A percentile compares a stretch with the other conserved stretches of the same genome.
These are phyloP conservation scores for Podospora appendiculata DNA, from an alignment of 495 filamentous ascomycete species.

Conservation along the genomic window DNA sequence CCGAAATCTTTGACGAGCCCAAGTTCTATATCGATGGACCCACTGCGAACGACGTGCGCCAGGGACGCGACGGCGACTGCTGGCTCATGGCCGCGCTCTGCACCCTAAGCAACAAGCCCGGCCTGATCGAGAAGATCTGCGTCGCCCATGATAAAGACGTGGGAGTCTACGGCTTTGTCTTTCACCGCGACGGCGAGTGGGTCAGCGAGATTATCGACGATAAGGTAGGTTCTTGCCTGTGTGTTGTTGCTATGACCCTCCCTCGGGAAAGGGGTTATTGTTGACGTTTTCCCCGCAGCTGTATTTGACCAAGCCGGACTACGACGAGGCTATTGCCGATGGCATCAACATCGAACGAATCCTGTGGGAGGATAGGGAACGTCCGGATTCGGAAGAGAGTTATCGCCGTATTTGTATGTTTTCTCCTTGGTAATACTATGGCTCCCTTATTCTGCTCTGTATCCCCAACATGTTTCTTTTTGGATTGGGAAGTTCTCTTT, in stretches of 20 bases:
- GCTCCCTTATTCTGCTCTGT: too few relatives aligned
- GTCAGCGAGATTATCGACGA: slow-evolving; percentile 81
- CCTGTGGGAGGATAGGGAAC: slow-evolving; percentile 64
- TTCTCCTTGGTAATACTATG: too few relatives aligned
- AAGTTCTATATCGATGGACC: slow-evolving; percentile 80
- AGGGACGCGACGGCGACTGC: slow-evolving; percentile 78
- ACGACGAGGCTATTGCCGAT: slow-evolving; percentile 48
- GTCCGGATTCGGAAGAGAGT: slow-evolving; percentile 66
- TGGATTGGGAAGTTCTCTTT: too few relatives aligned
- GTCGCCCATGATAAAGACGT: slow-evolving; percentile 72
- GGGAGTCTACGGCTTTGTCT: slow-evolving; percentile 93
- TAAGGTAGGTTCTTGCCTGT: slow-evolving; percentile 13
- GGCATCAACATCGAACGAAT: slow-evolving; percentile 50
- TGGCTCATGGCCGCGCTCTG: slow-evolving; percentile 87
- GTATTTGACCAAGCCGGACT: slow-evolving; percentile 75
- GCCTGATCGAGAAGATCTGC: slow-evolving; percentile 73
- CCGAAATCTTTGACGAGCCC: slow-evolving; percentile 83
- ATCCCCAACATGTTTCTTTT: too few relatives aligned
- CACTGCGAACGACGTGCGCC: slow-evolving; percentile 73
- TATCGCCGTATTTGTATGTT: slow-evolving; percentile 65
- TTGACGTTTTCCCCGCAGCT: slow-evolving; percentile 24
- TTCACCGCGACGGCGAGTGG: slow-evolving; percentile 91
- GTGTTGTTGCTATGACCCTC: background rate
- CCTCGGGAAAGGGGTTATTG: too few relatives aligned
- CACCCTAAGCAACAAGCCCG: slow-evolving; percentile 73